These are phyloP conservation scores for Yamadazyma aaseri DNA, from an alignment of 1,139 yeast species.

Conservation along the genomic window DNA sequence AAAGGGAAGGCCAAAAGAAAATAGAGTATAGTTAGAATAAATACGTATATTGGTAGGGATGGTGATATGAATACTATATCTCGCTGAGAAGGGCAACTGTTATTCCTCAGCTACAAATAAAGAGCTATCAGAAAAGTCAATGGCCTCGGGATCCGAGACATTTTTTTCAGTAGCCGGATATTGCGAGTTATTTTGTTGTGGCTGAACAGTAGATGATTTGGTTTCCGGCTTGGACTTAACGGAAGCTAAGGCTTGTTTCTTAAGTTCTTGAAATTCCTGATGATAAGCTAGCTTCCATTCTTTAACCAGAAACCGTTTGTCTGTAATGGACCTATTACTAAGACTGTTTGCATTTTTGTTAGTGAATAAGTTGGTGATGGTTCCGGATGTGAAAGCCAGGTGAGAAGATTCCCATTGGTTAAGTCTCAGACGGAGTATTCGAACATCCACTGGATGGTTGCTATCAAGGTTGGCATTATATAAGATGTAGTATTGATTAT, in stretches of 20 bases:
- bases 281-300: slow-evolving; percentile 53
- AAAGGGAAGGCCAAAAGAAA: too few relatives aligned
- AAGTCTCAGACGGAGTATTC: slow-evolving; percentile 53
- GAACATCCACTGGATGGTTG: slow-evolving; percentile 59
- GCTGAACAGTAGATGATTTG: not conserved
- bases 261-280: slow-evolving; percentile 52
- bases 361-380: slow-evolving; percentile 24
- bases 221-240: too few relatives aligned
- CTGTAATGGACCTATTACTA: slow-evolving; percentile 30
- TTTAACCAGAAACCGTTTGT: slow-evolving; percentile 40
- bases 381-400: slow-evolving; percentile 27
- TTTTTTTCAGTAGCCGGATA: slow-evolving; percentile 4
- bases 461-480: slow-evolving; percentile 86
- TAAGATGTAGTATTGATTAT: slow-evolving; percentile 73
- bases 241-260: slow-evolving; percentile 47
- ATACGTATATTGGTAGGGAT: too few relatives aligned
- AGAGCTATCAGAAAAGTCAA: slow-evolving; percentile 6
- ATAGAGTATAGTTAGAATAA: too few relatives aligned
- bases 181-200: slow-evolving; percentile 4
- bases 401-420: slow-evolving; percentile 67
- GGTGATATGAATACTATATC: too few relatives aligned
- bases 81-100: too few relatives aligned
- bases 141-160: not conserved
- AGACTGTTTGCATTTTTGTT: slow-evolving; percentile 19
- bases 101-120: slow-evolving; percentile 7